phyloP scores from a whole-genome alignment of 2,329 filamentous ascomycete genomes.

The Alternaria brassicicola region DNA sequence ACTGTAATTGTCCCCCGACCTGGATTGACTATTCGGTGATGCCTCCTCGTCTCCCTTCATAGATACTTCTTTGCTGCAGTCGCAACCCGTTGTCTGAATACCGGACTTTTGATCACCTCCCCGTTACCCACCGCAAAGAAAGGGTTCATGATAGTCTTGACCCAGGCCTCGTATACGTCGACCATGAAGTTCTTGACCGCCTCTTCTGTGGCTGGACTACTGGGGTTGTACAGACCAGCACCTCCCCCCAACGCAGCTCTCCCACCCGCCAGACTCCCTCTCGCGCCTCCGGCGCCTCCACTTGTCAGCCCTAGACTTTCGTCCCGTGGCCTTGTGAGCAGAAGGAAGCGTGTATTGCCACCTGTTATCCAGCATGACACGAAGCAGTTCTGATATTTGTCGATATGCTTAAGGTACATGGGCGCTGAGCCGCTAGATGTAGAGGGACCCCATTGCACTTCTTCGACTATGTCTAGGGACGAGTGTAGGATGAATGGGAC shows the following conservation, averaged over 20 bases:
- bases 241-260: conserved; percentile 32
- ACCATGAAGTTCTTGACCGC: conserved; percentile 92
- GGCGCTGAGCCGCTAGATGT: conserved; percentile 36
- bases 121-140: conserved; percentile 89
- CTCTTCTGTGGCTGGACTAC: conserved; percentile 89
- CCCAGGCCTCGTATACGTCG: conserved; percentile 95
- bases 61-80: conserved; percentile 93
- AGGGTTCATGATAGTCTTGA: conserved; percentile 96
- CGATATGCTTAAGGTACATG: conserved; percentile 95
- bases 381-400: conserved; percentile 95
- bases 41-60: conserved; percentile 48
- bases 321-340: conserved; percentile 79
- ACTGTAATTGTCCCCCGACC: neutral
- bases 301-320: conserved; percentile 36
- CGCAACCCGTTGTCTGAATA: conserved; percentile 81
- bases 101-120: conserved; percentile 81
- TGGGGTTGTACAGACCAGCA: conserved; percentile 72
- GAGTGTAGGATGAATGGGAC: conserved; percentile 98
- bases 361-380: conserved; percentile 94
- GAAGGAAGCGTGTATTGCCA: conserved; percentile 89
- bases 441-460: conserved; percentile 81
- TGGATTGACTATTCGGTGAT: neutral
- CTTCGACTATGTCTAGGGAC: conserved; percentile 91
- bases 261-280: conserved; percentile 43
- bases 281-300: conserved; percentile 25